Conservation (phyloP, 352 stramenopile genomes). For the Pythium aristosporum region DNA sequence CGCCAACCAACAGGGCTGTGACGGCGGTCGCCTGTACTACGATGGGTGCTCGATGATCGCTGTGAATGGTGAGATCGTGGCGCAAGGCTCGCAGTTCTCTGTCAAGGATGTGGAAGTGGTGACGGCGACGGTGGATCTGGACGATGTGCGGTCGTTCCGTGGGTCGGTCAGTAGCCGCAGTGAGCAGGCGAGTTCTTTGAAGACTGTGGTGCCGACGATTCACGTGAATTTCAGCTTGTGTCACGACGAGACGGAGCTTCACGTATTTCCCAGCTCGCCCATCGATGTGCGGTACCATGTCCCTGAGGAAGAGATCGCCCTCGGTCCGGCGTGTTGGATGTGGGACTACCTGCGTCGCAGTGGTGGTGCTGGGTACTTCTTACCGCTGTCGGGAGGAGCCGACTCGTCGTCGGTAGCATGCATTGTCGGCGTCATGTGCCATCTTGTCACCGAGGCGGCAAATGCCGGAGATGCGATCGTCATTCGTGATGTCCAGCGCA, state of each 20-base stretch:
- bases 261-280: slow-evolving; percentile 26
- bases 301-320: slow-evolving; percentile 96
- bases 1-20: slow-evolving; percentile 97
- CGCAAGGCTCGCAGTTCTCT: slow-evolving; percentile 96
- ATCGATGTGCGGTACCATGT: slow-evolving; percentile 81
- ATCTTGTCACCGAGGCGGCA: slow-evolving; percentile 90
- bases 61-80: slow-evolving; percentile 95
- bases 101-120: slow-evolving; percentile 96
- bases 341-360: slow-evolving; percentile 98
- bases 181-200: slow-evolving; percentile 89
- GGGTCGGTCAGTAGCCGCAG: slow-evolving; percentile 92
- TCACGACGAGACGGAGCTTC: slow-evolving; percentile 52
- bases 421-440: slow-evolving; percentile 98
- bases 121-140: slow-evolving; percentile 96
- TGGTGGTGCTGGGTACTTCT: slow-evolving; percentile 90
- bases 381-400: slow-evolving; percentile 96
- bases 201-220: slow-evolving; percentile 68
- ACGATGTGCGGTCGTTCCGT: slow-evolving; percentile 97
- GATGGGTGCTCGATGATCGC: slow-evolving; percentile 98
- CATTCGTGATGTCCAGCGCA: slow-evolving; percentile 84
- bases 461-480: slow-evolving; percentile 77
- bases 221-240: slow-evolving; percentile 76
- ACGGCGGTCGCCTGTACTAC: slow-evolving; percentile 96
- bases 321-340: slow-evolving; percentile 97
- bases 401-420: slow-evolving; percentile 95